Evolutionary conservation across 208 protist genomes (phyloP).

Genomic region (Herpetomonas tarakana): DNA sequence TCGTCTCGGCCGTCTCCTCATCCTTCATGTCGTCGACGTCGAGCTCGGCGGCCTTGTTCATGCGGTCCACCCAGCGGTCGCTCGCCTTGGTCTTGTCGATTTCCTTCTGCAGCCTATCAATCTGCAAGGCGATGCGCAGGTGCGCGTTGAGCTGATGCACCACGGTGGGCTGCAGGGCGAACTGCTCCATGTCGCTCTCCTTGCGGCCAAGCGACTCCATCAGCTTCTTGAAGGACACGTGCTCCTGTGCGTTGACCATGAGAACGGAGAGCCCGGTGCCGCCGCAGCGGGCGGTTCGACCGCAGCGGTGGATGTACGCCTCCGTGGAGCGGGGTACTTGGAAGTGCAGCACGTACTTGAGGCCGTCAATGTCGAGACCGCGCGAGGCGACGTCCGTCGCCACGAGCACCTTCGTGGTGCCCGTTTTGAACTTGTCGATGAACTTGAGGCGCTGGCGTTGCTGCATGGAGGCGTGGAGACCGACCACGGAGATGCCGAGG

Average conservation of each 20-base stretch:
- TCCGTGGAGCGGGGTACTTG: slow-evolving; percentile 95
- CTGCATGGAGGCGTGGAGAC: slow-evolving; percentile 96
- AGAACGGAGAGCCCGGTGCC: slow-evolving; percentile 76
- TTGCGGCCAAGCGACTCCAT: slow-evolving; percentile 69
- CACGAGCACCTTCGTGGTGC: slow-evolving; percentile 75
- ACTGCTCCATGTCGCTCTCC: slow-evolving; percentile 66
- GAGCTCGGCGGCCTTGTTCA: slow-evolving; percentile 71
- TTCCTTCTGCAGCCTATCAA: slow-evolving; percentile 87
- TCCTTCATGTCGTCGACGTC: slow-evolving; percentile 85
- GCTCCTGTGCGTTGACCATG: slow-evolving; percentile 87
- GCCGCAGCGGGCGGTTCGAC: slow-evolving; percentile 94
- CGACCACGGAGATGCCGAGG: slow-evolving; percentile 77
- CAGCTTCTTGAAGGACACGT: slow-evolving; percentile 81
- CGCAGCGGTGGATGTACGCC: slow-evolving; percentile 96
- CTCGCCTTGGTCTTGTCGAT: slow-evolving; percentile 69
- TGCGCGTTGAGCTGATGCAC: slow-evolving; percentile 79
- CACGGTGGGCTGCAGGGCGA: slow-evolving; percentile 75
- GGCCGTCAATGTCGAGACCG: slow-evolving; percentile 94
- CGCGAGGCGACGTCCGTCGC: slow-evolving; percentile 93
- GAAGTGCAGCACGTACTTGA: slow-evolving; percentile 97
- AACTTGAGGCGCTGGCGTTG: slow-evolving; percentile 97
- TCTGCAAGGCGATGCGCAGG: slow-evolving; percentile 73
- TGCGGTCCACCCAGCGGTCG: slow-evolving; percentile 73
- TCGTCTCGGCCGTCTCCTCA: slow-evolving; percentile 61
- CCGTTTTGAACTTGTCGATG: slow-evolving; percentile 91